Evolutionary conservation across 1,284 basidiomycete species (phyloP), one percentile per base, ranked within the genome.

Genomic region (Puccinia coronata): DNA sequence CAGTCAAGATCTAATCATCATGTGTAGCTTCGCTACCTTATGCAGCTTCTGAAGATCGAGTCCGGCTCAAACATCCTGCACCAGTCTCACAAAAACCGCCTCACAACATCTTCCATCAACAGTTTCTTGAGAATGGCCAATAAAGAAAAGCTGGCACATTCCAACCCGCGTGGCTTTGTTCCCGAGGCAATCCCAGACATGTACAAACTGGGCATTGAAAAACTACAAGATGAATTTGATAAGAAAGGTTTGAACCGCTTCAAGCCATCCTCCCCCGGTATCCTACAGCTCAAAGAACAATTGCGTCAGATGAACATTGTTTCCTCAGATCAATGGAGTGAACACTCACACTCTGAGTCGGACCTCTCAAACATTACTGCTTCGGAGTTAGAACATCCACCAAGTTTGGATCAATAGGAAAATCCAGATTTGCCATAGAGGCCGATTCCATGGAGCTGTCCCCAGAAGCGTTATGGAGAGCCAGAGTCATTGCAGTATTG

Each of bases 61-160:
- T 49, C 70, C 8, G 70, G 70, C 51, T 53, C n/a, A 49, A 43
- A 72, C 9, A 23, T 51, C 9, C 34, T 63, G 8, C 39, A 34
- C n/a, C 39, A 72, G 47, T 72, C 47, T 28, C 70, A 53, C 47
- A 49, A 72, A 39, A 72, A 72, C 20, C 23, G 47, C 25, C 1
- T 53, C 1, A 28, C 70, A 11, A 1, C 28, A 2, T 4, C 43
- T 23, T 72, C 70, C 0, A 53, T 72, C 25, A 72, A 51, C 47
- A 28, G 18, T 25, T 72, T 51, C 47, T 23, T 72, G 25, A n/a
- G 51, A 23, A 72, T 72, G 70, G 70, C 70, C 5, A 49, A 72
- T 14, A 72, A 34, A 14, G 70, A 72, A 72, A n/a, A 53, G 34
- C 25, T 69, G 5, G n/a, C 5, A 39, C 0, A 5, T 18, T 41